Evolutionary conservation across 169 alveolate genomes (phyloP).

Genomic region (Plasmodium falciparum): DNA sequence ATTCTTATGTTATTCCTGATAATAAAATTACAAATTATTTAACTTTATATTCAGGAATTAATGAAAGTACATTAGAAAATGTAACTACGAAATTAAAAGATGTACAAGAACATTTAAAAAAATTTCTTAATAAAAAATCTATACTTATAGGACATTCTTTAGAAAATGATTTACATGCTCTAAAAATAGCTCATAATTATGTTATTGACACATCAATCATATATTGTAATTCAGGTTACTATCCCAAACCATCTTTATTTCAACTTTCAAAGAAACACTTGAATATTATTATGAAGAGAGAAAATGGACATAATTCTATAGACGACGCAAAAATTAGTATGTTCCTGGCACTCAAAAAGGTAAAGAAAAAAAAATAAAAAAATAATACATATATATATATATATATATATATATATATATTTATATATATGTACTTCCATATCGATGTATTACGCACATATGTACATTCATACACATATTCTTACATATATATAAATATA

Average conservation of each 20-base stretch:
- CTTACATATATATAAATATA: not conserved
- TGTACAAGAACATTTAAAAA: slow-evolving; percentile 67
- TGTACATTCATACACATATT: not conserved
- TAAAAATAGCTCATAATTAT: slow-evolving; percentile 61
- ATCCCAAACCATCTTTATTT: slow-evolving; percentile 60
- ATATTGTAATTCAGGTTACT: slow-evolving; percentile 30
- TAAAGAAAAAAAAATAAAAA: not conserved
- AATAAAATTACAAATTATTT: slow-evolving; percentile 75
- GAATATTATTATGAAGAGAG: slow-evolving; percentile 71
- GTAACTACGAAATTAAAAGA: slow-evolving; percentile 75
- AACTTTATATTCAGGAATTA: slow-evolving; percentile 81
- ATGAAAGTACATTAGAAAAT: slow-evolving; percentile 64
- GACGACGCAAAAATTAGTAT: slow-evolving; percentile 77
- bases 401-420: slow-evolving; percentile 10
- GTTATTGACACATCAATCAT: slow-evolving; percentile 78
- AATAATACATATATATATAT: not conserved
- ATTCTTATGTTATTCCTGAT: slow-evolving; percentile 78
- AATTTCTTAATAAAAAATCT: slow-evolving; percentile 70
- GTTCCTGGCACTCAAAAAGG: slow-evolving; percentile 79
- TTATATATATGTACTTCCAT: not conserved
- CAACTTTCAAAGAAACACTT: slow-evolving; percentile 72
- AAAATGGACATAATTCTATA: slow-evolving; percentile 80
- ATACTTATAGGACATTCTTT: slow-evolving; percentile 80
- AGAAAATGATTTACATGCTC: slow-evolving; percentile 78
- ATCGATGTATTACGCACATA: not conserved